Evolutionary conservation across 352 stramenopile genomes (phyloP), one percentile per base, ranked within the genome.

Genomic region (Aphanomyces stellatus): DNA sequence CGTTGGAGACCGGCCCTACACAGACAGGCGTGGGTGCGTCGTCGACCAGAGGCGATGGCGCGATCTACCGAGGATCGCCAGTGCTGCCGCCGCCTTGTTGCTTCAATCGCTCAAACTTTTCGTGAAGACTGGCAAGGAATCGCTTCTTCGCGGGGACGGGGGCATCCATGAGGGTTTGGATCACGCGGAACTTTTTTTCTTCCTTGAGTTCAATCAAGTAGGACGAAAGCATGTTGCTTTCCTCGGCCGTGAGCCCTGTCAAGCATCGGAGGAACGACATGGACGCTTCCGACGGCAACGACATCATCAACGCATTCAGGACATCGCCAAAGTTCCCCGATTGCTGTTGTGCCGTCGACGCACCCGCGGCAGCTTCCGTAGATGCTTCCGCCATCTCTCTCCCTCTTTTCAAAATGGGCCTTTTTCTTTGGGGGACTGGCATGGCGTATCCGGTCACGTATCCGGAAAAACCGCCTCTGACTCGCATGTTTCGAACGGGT

Each of bases 171-270:
- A 93, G 89, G 35, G 85, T 82, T 43, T 87, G 85, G 63, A 93
- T 90, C 62, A 93, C 85, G 35, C 85, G 85, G 69, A 88, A 93
- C 75, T 93, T 83, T 70, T 93, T 93, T 70, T 90, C 80, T 37
- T 85, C 78, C 27, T 85, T 81, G 65, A 93, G 75, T 48, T 76
- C 76, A 53, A 77, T 72, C 49, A 93, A 79, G 55, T 93, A 90
- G 48, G 80, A 78, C 48, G 82, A 89, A 43, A 93, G 77, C 62
- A 91, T 81, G 70, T 82, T 74, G 65, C 78, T 88, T 64, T 93
- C 85, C 25, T 76, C 73, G 0, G 85, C 78, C 30, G 81, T 88
- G 17, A 93, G 72, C 0, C 85, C 85, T 33, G 81, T 87, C 34
- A 93, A 78, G 62, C 82, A 87, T 71, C 79, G 78, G 53, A 93